Evolutionary conservation across 179 eudicot genomes (phyloP), one percentile per base, ranked within the genome.

Genomic region (Corrigiola litoralis): DNA sequence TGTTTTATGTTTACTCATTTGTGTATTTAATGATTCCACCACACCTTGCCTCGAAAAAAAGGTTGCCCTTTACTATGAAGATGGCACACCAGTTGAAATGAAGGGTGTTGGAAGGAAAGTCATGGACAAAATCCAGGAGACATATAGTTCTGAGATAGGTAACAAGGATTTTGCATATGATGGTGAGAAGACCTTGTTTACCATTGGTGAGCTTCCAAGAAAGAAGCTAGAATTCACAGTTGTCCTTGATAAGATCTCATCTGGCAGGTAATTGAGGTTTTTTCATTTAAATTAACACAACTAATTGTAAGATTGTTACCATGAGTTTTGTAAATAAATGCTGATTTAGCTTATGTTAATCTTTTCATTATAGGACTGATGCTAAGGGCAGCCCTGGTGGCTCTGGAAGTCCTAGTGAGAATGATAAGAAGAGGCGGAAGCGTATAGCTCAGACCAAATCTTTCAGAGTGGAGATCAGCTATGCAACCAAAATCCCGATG

Each of bases 111-210:
- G 48, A n/a, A n/a, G 60, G 24, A 65, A 65, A 34, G 59, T 65
- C n/a, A 14, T 65, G 47, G 69, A 65, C 29, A 52, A 50, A 42
- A n/a, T 65, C 36, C 57, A 38, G 3, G 49, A 52, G 31, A 65
- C 69, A 12, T 52, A 65, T 5, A 4, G 7, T 27, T 8, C 49
- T 24, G 69, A 65, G 38, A 7, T 65, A 11, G 59, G 33, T 17
- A 29, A 46, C 27, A 52, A 50, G 58, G 59, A 52, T 0, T 65
- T 65, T 28, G 50, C 69, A 2, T 65, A 65, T 36, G 69, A 65
- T 52, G 69, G 69, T 40, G 69, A 65, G 32, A 52, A 36, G 25
- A 38, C 59, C 33, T 65, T 65, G 69, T 65, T 65, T 21, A 51
- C 69, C 6, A 59, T 65, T 8, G 69, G 60, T 38, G 42, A 23